A percentile compares a stretch with the other conserved stretches of the same genome.
Conservation (phyloP, 805 yeast species). For the Brettanomyces nanus region DNA sequence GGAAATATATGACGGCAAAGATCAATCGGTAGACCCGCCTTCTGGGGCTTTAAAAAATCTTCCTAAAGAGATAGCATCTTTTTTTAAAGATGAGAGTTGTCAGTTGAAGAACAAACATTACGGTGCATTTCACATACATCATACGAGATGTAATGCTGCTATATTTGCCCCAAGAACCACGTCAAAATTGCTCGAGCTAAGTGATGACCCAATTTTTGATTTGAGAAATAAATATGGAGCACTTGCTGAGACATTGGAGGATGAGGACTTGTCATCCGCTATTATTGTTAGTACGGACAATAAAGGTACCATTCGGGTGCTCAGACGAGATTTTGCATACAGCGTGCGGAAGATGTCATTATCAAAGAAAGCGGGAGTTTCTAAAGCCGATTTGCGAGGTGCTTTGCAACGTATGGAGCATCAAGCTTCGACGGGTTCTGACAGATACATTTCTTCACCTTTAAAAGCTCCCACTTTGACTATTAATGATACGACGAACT, state of each 20-base stretch:
- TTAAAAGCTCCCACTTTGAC: neutral
- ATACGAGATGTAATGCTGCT: conserved; percentile 65
- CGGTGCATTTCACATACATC: conserved; percentile 71
- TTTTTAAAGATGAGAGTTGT: conserved; percentile 28
- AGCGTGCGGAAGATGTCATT: conserved; percentile 26
- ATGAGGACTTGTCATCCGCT: conserved; percentile 21
- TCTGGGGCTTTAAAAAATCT: conserved; percentile 13
- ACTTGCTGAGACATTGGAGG: conserved; percentile 6
- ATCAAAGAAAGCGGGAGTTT: conserved; percentile 10
- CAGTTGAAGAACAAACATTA: conserved; percentile 49
- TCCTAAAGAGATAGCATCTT: conserved; percentile 3
- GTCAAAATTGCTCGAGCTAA: conserved; percentile 51
- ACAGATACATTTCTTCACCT: neutral
- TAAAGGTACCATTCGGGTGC: conserved; percentile 64
- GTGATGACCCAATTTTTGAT: conserved; percentile 77
- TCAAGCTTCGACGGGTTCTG: neutral
- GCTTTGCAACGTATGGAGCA: neutral
- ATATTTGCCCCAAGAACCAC: conserved; percentile 70
- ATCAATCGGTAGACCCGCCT: conserved; percentile 9
- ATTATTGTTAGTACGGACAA: conserved; percentile 75
- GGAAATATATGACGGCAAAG: conserved; percentile 32
- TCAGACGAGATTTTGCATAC: conserved; percentile 70
- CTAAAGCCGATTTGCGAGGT: neutral
- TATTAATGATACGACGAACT: neutral
- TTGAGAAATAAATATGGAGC: conserved; percentile 24